Conservation (phyloP, 139 green algal species). For the Picochlorum sp. region DNA sequence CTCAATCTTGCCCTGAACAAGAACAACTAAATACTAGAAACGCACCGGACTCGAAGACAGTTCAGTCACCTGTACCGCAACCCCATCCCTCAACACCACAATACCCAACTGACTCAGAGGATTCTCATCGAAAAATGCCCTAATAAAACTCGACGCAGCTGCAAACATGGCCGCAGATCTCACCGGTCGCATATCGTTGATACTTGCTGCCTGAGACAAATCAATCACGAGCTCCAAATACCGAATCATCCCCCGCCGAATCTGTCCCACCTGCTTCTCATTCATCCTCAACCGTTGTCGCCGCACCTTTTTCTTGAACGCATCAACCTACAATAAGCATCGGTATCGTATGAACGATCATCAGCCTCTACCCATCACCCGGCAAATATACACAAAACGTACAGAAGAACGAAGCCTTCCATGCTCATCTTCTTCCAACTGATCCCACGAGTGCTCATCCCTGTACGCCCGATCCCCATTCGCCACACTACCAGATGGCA, state of each 20-base stretch:
- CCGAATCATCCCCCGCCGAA: slow-evolving; percentile 89
- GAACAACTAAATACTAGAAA: neutral
- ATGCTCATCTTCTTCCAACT: slow-evolving; percentile 78
- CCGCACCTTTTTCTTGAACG: slow-evolving; percentile 39
- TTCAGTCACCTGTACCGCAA: slow-evolving; percentile 64
- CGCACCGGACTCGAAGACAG: slow-evolving; percentile 51
- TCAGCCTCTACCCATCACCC: neutral
- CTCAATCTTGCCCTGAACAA: neutral
- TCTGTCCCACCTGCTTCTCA: slow-evolving; percentile 42
- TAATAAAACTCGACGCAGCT: slow-evolving; percentile 60
- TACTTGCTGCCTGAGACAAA: slow-evolving; percentile 58
- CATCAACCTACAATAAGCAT: neutral
- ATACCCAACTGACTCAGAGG: slow-evolving; percentile 85
- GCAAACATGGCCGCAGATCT: slow-evolving; percentile 56
- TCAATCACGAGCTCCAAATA: slow-evolving; percentile 76
- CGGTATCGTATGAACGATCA: neutral
- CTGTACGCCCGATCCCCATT: slow-evolving; percentile 46
- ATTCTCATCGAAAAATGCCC: slow-evolving; percentile 94
- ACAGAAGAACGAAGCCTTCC: slow-evolving; percentile 51
- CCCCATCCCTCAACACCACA: slow-evolving; percentile 70
- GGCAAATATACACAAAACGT: slow-evolving; percentile 14
- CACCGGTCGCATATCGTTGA: slow-evolving; percentile 71
- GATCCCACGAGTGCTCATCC: slow-evolving; percentile 78
- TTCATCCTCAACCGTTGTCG: slow-evolving; percentile 37
- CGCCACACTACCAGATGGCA: too few relatives aligned